phyloP scores from a whole-genome alignment of 1,284 basidiomycete species.

The Malassezia equina region DNA sequence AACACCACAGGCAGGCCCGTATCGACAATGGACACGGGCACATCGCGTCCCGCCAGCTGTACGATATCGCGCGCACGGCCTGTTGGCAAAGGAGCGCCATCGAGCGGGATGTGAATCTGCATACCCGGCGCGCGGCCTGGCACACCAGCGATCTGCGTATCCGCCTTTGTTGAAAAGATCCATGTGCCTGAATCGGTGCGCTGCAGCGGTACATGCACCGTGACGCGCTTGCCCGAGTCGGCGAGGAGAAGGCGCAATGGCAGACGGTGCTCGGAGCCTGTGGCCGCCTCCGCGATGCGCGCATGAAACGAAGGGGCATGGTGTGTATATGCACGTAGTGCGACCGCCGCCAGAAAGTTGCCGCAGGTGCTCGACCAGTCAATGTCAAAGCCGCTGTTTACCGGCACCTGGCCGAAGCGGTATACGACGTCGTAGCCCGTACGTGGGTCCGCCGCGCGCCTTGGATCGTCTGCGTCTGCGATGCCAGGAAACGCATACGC shows the following conservation, averaged over 20 bases:
- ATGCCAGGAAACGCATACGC: slow-evolving; percentile 22
- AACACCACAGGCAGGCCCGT: slow-evolving; percentile 42
- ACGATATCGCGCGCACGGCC: slow-evolving; percentile 25
- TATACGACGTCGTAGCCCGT: slow-evolving; percentile 39
- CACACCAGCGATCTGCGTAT: slow-evolving; percentile 38
- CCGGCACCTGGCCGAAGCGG: slow-evolving; percentile 44
- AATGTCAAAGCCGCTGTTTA: slow-evolving; percentile 20
- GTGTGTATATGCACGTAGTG: slow-evolving; percentile 24
- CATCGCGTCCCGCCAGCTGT: slow-evolving; percentile 13
- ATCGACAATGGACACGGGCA: slow-evolving; percentile 31
- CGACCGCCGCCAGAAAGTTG: slow-evolving; percentile 42
- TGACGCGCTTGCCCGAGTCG: slow-evolving; percentile 28
- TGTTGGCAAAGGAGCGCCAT: slow-evolving; percentile 21
- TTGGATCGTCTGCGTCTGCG: slow-evolving; percentile 24
- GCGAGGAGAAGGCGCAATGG: slow-evolving; percentile 29
- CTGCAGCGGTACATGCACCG: slow-evolving; percentile 27
- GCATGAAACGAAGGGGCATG: slow-evolving; percentile 12
- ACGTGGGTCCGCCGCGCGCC: slow-evolving; percentile 6
- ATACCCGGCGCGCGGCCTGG: slow-evolving; percentile 36
- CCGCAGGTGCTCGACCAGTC: slow-evolving; percentile 45
- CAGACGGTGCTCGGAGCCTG: slow-evolving; percentile 11
- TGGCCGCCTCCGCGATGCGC: slow-evolving; percentile 1
- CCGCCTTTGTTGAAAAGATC: slow-evolving; percentile 22
- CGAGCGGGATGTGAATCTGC: slow-evolving; percentile 34
- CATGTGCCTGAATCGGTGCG: slow-evolving; percentile 4